Evolutionary conservation across 2,329 filamentous ascomycete genomes (phyloP).

Genomic region (Erysiphe pulchra): DNA sequence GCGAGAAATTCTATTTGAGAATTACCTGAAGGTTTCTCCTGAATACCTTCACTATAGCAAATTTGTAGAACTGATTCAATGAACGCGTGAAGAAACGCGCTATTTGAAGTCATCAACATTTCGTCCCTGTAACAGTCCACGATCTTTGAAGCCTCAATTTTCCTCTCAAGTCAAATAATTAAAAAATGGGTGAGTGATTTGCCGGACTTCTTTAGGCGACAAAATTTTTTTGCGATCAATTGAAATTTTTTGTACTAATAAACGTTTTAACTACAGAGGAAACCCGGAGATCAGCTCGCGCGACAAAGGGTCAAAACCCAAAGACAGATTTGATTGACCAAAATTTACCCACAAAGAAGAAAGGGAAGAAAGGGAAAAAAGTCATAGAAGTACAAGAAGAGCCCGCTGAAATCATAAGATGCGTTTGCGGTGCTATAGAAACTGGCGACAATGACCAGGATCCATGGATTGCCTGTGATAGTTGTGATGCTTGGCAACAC

Average conservation of each 20-base stretch:
- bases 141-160: conserved; percentile 8
- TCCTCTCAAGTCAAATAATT: conserved; percentile 2
- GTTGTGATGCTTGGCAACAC: conserved; percentile 86
- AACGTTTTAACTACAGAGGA: conserved; percentile 27
- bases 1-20: conserved; percentile 5
- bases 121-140: conserved; percentile 10
- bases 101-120: conserved; percentile 8
- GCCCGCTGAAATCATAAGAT: conserved; percentile 48
- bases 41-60: conserved; percentile 4
- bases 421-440: conserved; percentile 71
- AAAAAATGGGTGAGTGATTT: conserved; percentile 29
- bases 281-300: conserved; percentile 78
- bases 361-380: conserved; percentile 26
- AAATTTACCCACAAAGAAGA: conserved; percentile 23
- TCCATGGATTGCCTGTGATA: conserved; percentile 89
- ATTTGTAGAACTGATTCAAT: conserved; percentile 12
- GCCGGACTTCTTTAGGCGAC: conserved; percentile 1
- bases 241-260: conserved; percentile 5
- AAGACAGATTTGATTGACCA: conserved; percentile 42
- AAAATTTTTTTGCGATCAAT: background rate
- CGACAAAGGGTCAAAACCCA: conserved; percentile 86
- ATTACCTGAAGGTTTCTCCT: conserved; percentile 6
- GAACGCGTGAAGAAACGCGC: conserved; percentile 13
- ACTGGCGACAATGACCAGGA: conserved; percentile 68
- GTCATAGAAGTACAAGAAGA: conserved; percentile 15